Evolutionary conservation across 2,329 filamentous ascomycete species (phyloP).

Genomic region (Mycosphaerelloides madeirae): DNA sequence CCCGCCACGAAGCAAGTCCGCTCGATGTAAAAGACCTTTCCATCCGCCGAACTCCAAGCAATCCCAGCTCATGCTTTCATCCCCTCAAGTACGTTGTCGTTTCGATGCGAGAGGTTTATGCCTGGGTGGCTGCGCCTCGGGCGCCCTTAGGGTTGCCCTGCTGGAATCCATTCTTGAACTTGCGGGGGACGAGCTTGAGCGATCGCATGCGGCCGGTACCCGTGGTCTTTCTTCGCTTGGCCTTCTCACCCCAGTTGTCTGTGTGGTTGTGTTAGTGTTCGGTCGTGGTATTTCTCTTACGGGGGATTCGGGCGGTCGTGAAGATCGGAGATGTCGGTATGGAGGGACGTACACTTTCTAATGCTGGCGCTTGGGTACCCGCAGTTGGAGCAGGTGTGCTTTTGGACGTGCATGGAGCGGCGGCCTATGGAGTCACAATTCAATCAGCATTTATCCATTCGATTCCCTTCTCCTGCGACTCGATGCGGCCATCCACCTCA

Average conservation of each 20-base stretch:
- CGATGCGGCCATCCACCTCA: constrained; percentile 3
- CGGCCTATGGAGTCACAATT: constrained; percentile 56
- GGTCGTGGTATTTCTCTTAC: not conserved
- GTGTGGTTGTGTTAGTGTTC: constrained; percentile 25
- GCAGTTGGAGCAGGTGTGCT: constrained; percentile 94
- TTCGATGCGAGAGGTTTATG: constrained; percentile 2
- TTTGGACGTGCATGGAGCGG: constrained; percentile 98
- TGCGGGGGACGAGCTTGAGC: constrained; percentile 85
- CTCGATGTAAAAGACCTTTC: not conserved
- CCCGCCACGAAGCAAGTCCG: not conserved
- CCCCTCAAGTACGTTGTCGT: constrained; percentile 2
- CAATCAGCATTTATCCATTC: constrained; percentile 24
- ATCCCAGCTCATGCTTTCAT: constrained; percentile 16
- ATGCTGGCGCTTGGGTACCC: constrained; percentile 97
- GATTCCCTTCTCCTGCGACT: not conserved
- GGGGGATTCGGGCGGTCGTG: not conserved
- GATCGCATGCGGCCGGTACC: constrained; percentile 94
- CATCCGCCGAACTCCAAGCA: constrained; percentile 18
- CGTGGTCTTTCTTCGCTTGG: constrained; percentile 99
- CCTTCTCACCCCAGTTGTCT: constrained; percentile 99
- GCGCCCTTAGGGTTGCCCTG: constrained; percentile 79
- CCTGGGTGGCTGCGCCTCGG: constrained; percentile 49
- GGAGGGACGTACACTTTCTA: constrained; percentile 79
- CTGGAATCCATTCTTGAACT: constrained; percentile 98
- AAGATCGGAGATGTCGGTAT: not conserved